Evolutionary conservation across 805 yeast species (phyloP), one percentile per base, ranked within the genome.

Genomic region (Sugiyamaella americana): DNA sequence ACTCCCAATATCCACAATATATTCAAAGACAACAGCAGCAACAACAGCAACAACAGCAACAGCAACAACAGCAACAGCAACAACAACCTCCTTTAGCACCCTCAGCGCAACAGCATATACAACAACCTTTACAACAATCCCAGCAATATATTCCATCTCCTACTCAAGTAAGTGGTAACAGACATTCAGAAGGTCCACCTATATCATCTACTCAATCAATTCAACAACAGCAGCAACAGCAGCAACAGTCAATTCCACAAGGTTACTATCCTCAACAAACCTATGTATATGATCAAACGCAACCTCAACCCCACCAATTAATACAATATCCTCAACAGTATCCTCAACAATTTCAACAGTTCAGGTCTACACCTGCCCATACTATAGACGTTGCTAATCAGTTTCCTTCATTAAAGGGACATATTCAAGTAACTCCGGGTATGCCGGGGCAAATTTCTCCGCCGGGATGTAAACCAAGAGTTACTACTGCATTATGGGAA

Each of bases 401-500:
- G 43, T 56, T 54, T 43, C 59, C 59, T 2, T 54, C 58, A 18
- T 41, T 55, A 44, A 41, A 46, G 10, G 47, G 55, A 34, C 40
- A 47, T 10, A 54, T 56, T 21, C 44, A 43, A 29, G 53, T 50
- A 34, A 30, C 51, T 24, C 44, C 52, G 16, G 58, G 57, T 37
- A 53, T 60, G 8, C 53, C 54, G 3, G 65, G 65, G 2, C 65
- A 61, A 46, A 46, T 41, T 16, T 49, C 56, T 6, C 61, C 58
- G 18, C 56, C 64, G 2, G 63, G 63, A 34, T 42, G 57, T 52
- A 59, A 63, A 46, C 80, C 80, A 22, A 61, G 79, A 42, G 86
- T 85, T 44, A 82, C 88, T 41, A 84, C 93, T 13, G 83, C 93
- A 16, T 75, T 82, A 74, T 86, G 95, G 95, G 93, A 85, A 62